Evolutionary conservation across 2,329 filamentous ascomycete species (phyloP), one percentile per base, ranked within the genome.

Genomic region (Pyrenophora seminiperda): DNA sequence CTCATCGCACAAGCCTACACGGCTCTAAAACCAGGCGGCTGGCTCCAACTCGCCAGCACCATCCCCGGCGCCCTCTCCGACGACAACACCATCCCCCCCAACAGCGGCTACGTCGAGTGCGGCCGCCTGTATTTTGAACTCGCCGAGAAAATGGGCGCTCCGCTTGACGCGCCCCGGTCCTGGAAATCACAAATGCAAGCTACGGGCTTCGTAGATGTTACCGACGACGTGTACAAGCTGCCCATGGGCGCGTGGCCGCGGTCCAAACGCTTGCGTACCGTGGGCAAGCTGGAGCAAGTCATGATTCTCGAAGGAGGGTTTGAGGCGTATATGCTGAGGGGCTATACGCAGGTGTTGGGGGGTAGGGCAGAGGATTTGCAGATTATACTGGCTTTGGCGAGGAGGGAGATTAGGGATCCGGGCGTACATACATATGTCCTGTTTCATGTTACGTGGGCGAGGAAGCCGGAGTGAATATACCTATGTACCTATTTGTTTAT

Each of bases 121-220:
- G 54, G 50, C 7, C 59, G 59, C 2, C 22, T 64, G 9, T 63
- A 62, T 36, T 61, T 55, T 31, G 60, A 63, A 19, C 57, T 60
- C 5, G 57, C 60, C 0, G 53, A 61, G 40, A 61, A 58, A 24
- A 60, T 63, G 53, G 67, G 67, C 3, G 67, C 70, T 3, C 68
- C 69, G 38, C 66, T 77, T 31, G 70, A 69, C 31, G 68, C 59
- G 2, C 59, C 58, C 2, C 56, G 55, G 1, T 22, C 22, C 10
- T 73, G 72, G 66, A 72, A 76, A 59, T 61, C 69, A 5, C 60
- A 61, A 17, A 62, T 63, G 58, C 49, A 48, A 5, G 65, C 68
- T 5, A 73, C 68, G 0, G 77, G 77, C 2, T 79, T 78, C 52
- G 66, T 73, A 17, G 75, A 79, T 32, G 73, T 79, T 11, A 62